Evolutionary conservation across 495 filamentous ascomycete species (phyloP).

Genomic region (Trichoderma gamsii): DNA sequence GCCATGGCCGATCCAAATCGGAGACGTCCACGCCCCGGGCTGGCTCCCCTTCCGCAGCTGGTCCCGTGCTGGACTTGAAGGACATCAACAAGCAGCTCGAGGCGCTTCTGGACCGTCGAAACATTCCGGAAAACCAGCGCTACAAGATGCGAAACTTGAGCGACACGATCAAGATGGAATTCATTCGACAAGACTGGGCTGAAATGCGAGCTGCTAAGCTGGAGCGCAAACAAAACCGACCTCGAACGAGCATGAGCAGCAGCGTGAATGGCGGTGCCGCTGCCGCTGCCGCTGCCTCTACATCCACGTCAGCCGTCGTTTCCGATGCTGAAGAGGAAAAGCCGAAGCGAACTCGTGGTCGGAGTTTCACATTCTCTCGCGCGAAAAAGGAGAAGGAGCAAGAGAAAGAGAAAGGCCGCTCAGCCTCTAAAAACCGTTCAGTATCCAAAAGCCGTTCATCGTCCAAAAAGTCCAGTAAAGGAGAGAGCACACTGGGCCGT

Average conservation of each 20-base stretch:
- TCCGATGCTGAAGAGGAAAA: slow-evolving; percentile 38
- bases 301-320: slow-evolving; percentile 15
- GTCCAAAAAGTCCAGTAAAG: slow-evolving; percentile 46
- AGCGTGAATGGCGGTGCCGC: slow-evolving; percentile 22
- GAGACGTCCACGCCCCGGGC: slow-evolving; percentile 42
- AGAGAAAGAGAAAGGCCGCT: slow-evolving; percentile 19
- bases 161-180: slow-evolving; percentile 86
- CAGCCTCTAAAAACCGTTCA: slow-evolving; percentile 40
- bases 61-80: slow-evolving; percentile 29
- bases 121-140: slow-evolving; percentile 88
- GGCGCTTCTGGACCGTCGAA: slow-evolving; percentile 70
- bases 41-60: slow-evolving; percentile 33
- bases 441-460: slow-evolving; percentile 28
- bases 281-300: slow-evolving; percentile 4
- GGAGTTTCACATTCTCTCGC: slow-evolving; percentile 68
- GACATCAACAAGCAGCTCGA: slow-evolving; percentile 53
- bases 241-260: slow-evolving; percentile 31
- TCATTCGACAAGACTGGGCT: slow-evolving; percentile 80
- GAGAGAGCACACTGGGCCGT: slow-evolving; percentile 43
- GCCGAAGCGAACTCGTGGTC: slow-evolving; percentile 62
- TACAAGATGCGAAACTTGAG: slow-evolving; percentile 89
- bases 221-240: slow-evolving; percentile 27
- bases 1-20: slow-evolving; percentile 24
- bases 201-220: slow-evolving; percentile 46
- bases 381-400: slow-evolving; percentile 32